Base-by-base conservation (phyloP, 768 basidiomycete genomes). In the Nidularia sp. region DNA sequence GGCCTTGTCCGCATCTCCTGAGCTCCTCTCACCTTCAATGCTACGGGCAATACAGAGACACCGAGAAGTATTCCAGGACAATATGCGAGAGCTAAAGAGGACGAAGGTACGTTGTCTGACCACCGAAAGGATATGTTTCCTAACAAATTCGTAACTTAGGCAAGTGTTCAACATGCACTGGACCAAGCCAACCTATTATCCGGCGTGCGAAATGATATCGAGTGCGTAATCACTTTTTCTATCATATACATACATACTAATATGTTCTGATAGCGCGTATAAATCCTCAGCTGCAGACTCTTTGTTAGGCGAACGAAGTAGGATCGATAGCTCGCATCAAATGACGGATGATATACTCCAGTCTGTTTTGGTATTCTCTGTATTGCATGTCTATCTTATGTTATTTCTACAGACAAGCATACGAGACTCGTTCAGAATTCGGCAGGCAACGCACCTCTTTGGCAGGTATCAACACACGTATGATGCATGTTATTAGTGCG, bases 361-460 rank as follows among this genome's bases (percentile, higher is more conserved):
- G 94, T 96, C 62, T 53, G 89, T 67, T 12, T n/a, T n/a, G n/a
- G 36, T 39, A 7, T 46, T 18, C 33, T 42, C 42, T 36, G 25
- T 22, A 42, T 50, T 18, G 42, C 48, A 50, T 25, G 32, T 50
- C 36, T 34, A 45, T 53, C 47, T 42, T 33, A 34, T 49, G 52
- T 43, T 31, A 35, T 49, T 50, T 54, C 7, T 25, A 12, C 65
- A 98, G 94, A 43, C 97, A 98, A 83, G 97, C 96, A 31, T 95
- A 98, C 63, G 97, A 93, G 63, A 98, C 96, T 2, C 86, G 97
- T 32, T 83, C 91, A 18, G 96, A 98, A 69, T 98, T 99, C 69
- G 73, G 80, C 29, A 80, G 84, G 44, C 97, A 99, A 68, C 77
- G 93, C 33, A 67, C 77, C 8, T 83, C 88, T 18, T 70, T 99